Base-by-base conservation (phyloP, 2,329 filamentous ascomycete species). In the Penicillium thymicola region DNA sequence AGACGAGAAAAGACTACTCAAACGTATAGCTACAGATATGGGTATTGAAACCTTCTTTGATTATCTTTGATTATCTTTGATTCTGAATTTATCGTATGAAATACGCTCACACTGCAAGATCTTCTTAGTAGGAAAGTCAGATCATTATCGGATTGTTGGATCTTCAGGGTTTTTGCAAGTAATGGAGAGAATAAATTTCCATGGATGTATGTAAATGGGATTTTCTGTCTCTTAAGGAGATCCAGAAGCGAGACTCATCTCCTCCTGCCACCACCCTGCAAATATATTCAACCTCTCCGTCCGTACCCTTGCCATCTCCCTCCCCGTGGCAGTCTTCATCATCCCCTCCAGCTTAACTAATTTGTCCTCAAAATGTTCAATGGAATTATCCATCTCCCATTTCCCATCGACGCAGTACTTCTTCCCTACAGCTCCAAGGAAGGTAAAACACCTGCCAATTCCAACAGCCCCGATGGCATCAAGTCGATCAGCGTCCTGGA, bases 401-500 rank as follows among this genome's bases (percentile, higher is more conserved):
- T 54, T 57, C 7, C 61, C 63, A 10, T 64, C 64, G 2, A 54
- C 54, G 3, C 62, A 53, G 40, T 65, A 68, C 28, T 70, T 66
- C 44, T 64, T 64, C 14, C 68, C 66, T 57, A 70, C 65, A 9
- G 86, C 87, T 0, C 88, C 92, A 0, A 88, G 85, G 71, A 86
- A 97, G 0, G 88, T 86, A 71, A 94, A 92, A 40, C 84, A 85
- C 42, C 93, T 79, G 2, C 85, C 92, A 55, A 96, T 87, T 0
- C 93, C 93, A 30, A 97, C 84, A 0, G 89, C 90, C 1, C 92
- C 93, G 48, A 97, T 86, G 4, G 92, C 89, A 75, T 97, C 93
- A n/a, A 97, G 79, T 7, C 92, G 82, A 76, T 97, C 93, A 4
- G 92, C 92, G 73, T 97, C 93, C 75, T 97, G 92, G 32, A 97